These are phyloP conservation scores for Colletotrichum chrysophilum DNA, from an alignment of 2,329 filamentous ascomycete species.

Conservation along the genomic window DNA sequence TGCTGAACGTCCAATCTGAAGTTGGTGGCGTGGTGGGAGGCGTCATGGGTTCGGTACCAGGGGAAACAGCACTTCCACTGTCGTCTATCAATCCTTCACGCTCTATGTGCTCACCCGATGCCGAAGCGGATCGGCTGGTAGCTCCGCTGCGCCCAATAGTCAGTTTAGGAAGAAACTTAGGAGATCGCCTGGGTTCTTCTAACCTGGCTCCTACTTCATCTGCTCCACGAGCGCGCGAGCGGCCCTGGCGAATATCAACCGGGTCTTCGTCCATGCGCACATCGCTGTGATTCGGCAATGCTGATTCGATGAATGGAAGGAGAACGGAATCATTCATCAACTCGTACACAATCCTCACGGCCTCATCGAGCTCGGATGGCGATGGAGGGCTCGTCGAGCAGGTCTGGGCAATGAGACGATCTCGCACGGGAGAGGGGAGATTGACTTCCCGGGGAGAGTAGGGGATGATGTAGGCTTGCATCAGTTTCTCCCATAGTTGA, in stretches of 20 bases:
- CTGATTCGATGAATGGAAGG: conserved; percentile 84
- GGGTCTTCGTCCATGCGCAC: conserved; percentile 38
- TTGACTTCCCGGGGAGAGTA: conserved; percentile 90
- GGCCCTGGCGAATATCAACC: conserved; percentile 40
- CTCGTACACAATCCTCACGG: conserved; percentile 88
- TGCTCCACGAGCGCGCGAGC: conserved; percentile 42
- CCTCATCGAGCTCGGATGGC: conserved; percentile 79
- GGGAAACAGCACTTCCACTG: conserved; percentile 65
- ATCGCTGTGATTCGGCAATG: conserved; percentile 44
- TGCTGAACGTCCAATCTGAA: conserved; percentile 58
- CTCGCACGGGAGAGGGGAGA: conserved; percentile 83
- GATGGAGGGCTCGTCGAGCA: conserved; percentile 66
- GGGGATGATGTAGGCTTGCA: conserved; percentile 88
- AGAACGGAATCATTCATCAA: conserved; percentile 97
- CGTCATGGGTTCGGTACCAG: conserved; percentile 69
- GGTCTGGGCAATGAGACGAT: conserved; percentile 73
- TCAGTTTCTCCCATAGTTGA: conserved; percentile 84
- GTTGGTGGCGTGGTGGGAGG: conserved; percentile 76
- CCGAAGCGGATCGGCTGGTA: conserved; percentile 47
- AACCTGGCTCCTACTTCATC: conserved; percentile 35
- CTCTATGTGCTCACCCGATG: conserved; percentile 51
- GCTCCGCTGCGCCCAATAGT: conserved; percentile 41
- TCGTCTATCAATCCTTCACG: conserved; percentile 67
- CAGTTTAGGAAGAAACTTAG: conserved; percentile 50
- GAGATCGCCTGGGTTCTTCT: conserved; percentile 48